phyloP scores from a whole-genome alignment of 2,329 filamentous ascomycete species.

The Magnaporthiopsis rhizophila region DNA sequence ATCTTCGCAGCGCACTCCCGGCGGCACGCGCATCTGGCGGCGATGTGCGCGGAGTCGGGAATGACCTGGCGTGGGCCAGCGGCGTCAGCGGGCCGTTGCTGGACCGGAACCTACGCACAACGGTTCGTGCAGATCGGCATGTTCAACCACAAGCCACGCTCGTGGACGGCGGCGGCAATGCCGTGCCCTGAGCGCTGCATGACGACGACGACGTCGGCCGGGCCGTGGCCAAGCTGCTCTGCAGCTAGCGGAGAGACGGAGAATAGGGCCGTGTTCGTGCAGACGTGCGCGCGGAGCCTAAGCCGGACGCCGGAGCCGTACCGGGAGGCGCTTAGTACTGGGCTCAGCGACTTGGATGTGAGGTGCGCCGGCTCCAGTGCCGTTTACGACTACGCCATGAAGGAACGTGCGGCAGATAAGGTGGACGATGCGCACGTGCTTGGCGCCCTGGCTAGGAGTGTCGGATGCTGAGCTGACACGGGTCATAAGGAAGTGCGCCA shows the following conservation, averaged over 20 bases:
- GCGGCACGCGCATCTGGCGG: constrained; percentile 9
- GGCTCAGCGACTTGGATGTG: constrained; percentile 15
- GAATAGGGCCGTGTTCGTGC: constrained; percentile 17
- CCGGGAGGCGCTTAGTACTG: constrained; percentile 11
- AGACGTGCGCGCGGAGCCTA: constrained; percentile 16
- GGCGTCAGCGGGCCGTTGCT: constrained; percentile 19
- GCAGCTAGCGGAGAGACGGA: constrained; percentile 17
- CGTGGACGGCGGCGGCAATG: constrained; percentile 17
- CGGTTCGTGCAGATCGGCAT: constrained; percentile 17
- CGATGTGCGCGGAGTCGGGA: constrained; percentile 5
- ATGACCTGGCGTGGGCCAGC: constrained; percentile 17
- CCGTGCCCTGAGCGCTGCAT: constrained; percentile 16
- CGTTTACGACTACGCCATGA: constrained; percentile 13
- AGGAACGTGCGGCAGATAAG: constrained; percentile 13
- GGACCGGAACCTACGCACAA: constrained; percentile 17
- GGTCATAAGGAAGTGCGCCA: neutral
- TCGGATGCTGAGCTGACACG: constrained; percentile 4
- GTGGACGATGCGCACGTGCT: neutral
- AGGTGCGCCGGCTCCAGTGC: constrained; percentile 12
- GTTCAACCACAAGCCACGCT: constrained; percentile 13
- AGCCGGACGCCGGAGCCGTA: constrained; percentile 16
- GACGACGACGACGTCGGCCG: constrained; percentile 15
- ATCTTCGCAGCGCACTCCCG: constrained; percentile 7
- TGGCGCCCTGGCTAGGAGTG: neutral
- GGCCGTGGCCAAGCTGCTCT: constrained; percentile 17